A percentile compares a stretch with the other conserved stretches of the same genome.
Conservation (phyloP, 495 filamentous ascomycete species). For the Penicillium canescens region DNA sequence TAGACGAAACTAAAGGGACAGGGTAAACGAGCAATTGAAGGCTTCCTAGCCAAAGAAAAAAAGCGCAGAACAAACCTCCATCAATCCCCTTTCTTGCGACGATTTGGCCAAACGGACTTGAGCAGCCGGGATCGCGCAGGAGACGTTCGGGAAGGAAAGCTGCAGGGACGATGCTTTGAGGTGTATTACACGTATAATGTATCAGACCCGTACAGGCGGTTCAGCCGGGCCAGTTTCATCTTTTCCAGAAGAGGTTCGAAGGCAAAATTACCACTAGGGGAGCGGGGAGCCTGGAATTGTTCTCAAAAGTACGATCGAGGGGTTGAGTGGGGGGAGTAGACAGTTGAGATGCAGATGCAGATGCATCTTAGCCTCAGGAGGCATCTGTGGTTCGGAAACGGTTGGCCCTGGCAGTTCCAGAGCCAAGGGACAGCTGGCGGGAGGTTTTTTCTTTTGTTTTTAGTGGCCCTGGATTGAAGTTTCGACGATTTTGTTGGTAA, state of each 20-base stretch:
- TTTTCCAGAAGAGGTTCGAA: constrained; percentile 12
- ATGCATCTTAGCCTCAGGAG: neutral
- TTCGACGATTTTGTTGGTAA: constrained; percentile 8
- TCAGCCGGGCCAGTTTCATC: constrained; percentile 9
- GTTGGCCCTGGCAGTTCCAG: constrained; percentile 29
- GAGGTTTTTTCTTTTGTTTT: constrained; percentile 3
- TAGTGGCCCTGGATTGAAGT: constrained; percentile 14
- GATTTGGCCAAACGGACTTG: constrained; percentile 35
- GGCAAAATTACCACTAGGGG: constrained; percentile 19
- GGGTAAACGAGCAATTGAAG: constrained; percentile 15
- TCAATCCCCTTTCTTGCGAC: constrained; percentile 18
- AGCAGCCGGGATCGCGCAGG: constrained; percentile 41
- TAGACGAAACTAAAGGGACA: constrained; percentile 15
- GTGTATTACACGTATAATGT: constrained; percentile 7
- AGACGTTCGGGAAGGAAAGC: constrained; percentile 35
- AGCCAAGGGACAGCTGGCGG: constrained; percentile 24
- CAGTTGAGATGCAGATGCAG: neutral
- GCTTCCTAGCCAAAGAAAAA: constrained; percentile 24
- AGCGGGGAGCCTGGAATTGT: constrained; percentile 12
- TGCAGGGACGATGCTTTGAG: constrained; percentile 37
- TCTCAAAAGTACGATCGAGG: constrained; percentile 29
- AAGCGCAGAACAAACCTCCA: constrained; percentile 17
- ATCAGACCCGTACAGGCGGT: neutral
- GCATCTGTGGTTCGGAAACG: constrained; percentile 15
- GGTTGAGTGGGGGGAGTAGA: constrained; percentile 11